phyloP scores from a whole-genome alignment of 176 grass and related monocot genomes.

The Lolium multiflorum region DNA sequence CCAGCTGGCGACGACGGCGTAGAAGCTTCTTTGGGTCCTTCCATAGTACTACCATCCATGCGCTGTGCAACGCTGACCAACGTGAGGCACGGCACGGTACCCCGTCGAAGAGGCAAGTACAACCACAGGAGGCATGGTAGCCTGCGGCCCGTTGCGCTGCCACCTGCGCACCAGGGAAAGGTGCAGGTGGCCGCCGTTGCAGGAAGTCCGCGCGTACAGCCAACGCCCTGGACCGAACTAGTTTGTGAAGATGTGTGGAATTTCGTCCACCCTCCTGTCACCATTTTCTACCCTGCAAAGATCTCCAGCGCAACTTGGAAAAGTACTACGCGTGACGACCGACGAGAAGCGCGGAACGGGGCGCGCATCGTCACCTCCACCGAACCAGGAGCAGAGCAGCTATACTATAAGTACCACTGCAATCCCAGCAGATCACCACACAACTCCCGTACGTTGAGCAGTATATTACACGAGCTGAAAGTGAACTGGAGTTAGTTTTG shows the following conservation, averaged over 20 bases:
- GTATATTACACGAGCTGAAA: no score
- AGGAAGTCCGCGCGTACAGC: not conserved
- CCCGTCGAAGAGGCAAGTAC: not conserved
- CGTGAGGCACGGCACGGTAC: not conserved
- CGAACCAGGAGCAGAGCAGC: not conserved
- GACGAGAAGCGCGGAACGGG: not conserved
- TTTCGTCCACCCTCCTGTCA: no score
- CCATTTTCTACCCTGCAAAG: not conserved
- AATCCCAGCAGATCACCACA: not conserved
- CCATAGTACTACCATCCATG: not conserved
- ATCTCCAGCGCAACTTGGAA: not conserved
- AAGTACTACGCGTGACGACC: not conserved
- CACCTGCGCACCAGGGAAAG: not conserved
- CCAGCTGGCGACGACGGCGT: not conserved
- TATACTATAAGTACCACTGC: constrained; percentile 22
- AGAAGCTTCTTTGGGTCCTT: not conserved
- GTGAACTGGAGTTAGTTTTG: not conserved
- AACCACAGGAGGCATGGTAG: not conserved
- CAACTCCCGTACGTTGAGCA: not conserved
- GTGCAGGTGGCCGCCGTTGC: not conserved
- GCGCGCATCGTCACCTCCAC: not conserved
- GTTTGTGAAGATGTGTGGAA: not conserved
- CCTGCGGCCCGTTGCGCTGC: not conserved
- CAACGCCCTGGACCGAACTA: not conserved
- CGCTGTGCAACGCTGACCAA: constrained; percentile 1